phyloP scores from a whole-genome alignment of 345 rosid genomes.

The Bruguiera gymnorhiza region DNA sequence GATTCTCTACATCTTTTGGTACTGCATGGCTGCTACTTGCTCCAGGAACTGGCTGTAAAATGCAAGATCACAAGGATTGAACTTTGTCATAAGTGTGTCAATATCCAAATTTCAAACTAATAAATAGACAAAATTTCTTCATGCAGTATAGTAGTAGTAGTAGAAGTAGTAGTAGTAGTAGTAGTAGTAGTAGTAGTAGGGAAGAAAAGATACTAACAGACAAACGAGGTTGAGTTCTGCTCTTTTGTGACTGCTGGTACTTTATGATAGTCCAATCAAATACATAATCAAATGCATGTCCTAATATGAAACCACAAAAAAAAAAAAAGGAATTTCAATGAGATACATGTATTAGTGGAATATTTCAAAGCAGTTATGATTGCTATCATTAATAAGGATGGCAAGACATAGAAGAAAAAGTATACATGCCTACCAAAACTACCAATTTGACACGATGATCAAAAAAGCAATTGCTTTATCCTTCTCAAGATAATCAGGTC shows the following conservation, averaged over 20 bases:
- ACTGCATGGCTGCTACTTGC: slow-evolving; percentile 57
- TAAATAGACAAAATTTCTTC: not conserved
- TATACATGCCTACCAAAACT: no score
- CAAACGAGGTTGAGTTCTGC: slow-evolving; percentile 57
- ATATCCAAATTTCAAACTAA: slow-evolving; percentile 9
- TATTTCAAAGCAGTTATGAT: no score
- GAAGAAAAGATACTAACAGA: slow-evolving; percentile 41
- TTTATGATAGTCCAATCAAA: slow-evolving; percentile 97
- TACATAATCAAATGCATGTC: slow-evolving; percentile 72
- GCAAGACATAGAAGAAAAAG: no score
- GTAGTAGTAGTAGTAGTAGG: not conserved
- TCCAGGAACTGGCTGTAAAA: slow-evolving; percentile 60
- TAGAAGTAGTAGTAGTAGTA: not conserved
- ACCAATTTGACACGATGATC: no score
- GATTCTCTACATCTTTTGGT: slow-evolving; percentile 47
- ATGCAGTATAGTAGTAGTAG: not conserved
- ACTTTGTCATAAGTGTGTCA: not conserved
- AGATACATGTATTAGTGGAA: not conserved
- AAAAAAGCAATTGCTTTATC: no score
- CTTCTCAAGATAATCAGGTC: no score
- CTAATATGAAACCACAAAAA: slow-evolving; percentile 30
- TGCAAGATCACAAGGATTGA: slow-evolving; percentile 3
- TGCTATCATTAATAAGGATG: no score
- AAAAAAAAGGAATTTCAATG: not conserved
- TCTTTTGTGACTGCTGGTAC: slow-evolving; percentile 59